Evolutionary conservation across 2,329 filamentous ascomycete genomes (phyloP), one percentile per base, ranked within the genome.

Genomic region (Ceratocystis variospora): DNA sequence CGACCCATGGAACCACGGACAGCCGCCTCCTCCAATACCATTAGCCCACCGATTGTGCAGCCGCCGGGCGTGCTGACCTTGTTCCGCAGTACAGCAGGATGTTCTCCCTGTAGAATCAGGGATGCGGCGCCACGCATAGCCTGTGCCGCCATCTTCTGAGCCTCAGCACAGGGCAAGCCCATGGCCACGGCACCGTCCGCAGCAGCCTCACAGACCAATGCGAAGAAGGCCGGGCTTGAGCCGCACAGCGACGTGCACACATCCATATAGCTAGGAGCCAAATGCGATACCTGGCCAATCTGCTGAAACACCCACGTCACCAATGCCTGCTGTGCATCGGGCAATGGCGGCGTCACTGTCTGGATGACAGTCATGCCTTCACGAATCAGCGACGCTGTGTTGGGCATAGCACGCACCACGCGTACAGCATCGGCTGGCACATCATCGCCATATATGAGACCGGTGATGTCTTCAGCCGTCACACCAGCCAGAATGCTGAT

Each of bases 291-390:
- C 50, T 86, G 81, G 61, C 89, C 89, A 67, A 92, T 87, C 64
- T 83, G 81, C 72, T 79, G 83, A 79, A 93, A 93, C 71, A 92
- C 88, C 85, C 87, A 91, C 37, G 82, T 85, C 19, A 90, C 81
- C 10, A 92, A 79, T 68, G 72, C 75, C 59, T 81, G 77, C 37
- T 80, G 80, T 19, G 78, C 75, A 1, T 79, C 72, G 4, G 81
- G 78, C 15, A 89, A 77, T 2, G 85, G 80, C 7, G 85, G 83
- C 7, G 77, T 79, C 5, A 81, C 79, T 59, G 81, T 84, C 61
- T 84, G 85, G 70, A 96, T 87, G 65, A 94, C 85, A 3, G 87
- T 93, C 88, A 94, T 94, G 70, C 83, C 86, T 75, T 95, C 87
- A 61, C 89, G 79, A 67, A 95, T 87, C 62, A 89, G 81, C 31